Base-by-base conservation (phyloP, 441 rosid genomes). In the Aleurites moluccanus region DNA sequence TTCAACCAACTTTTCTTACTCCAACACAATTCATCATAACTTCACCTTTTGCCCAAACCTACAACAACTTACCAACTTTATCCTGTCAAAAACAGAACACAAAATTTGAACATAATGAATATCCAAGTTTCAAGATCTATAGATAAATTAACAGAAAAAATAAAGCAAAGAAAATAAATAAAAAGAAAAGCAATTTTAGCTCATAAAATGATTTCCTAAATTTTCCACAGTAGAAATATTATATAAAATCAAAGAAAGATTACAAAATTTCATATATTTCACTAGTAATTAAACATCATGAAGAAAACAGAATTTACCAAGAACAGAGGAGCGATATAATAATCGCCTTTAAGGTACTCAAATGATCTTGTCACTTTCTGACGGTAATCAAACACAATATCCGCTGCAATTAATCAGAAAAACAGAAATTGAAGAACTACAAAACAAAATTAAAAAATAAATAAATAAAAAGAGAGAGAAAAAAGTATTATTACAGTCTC, bases 301-400 rank as follows among this genome's bases (percentile, higher is more conserved):
- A 66, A 38, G 27, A 6, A 27, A 66, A 8, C 8, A 53, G 35
- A 47, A 33, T 1, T 72, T 83, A 87, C 99, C 98, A 92, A 65
- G 88, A 92, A 92, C 21, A 80, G 14, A 16, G 99, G 99, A 68
- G 96, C 95, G 38, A 95, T 92, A 86, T 91, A 90, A 78, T 93
- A 95, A 83, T 95, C 98, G 70, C 97, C 99, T 78, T 87, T 87
- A 76, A 92, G 92, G 77, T 95, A 83, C 85, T 91, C 93, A 78
- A 95, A 95, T 11, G 98, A 92, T 84, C 92, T 88, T 0, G 97
- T 95, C 55, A 84, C 96, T 76, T 91, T 95, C 79, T 91, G 96
- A 64, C 98, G 87, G 75, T 92, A 92, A 87, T 95, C 99, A 77
- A 95, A 92, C 86, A 92, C 99, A 72, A 95, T 88, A 83, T 95